Evolutionary conservation across 2,329 filamentous ascomycete genomes (phyloP), one percentile per base, ranked within the genome.

Genomic region (Pseudonectria buxi): DNA sequence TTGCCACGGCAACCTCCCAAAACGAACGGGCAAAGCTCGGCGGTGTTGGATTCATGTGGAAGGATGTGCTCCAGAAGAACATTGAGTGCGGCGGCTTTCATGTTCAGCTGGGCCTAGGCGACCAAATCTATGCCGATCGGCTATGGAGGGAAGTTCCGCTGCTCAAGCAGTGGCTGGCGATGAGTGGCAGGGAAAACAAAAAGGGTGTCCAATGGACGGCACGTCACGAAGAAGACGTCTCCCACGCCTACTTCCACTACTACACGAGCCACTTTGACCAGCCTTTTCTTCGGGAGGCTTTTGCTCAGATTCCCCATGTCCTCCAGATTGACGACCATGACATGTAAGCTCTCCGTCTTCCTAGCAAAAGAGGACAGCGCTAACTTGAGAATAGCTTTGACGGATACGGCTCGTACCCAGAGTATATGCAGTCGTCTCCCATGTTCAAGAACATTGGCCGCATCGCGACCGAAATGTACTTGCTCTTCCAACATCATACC

Each of bases 261-360:
- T 98, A 98, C 58, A 95, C 89, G 2, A 95, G 88, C 49, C 90
- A 96, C 60, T 96, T 98, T 57, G 92, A 98, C 56, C 92, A 98
- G 62, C 89, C 90, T 6, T 90, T 94, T 60, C 62, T 98, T 47
- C 73, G 92, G 41, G 92, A 98, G 62, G 89, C 90, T 0, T 98
- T 95, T 67, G 92, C 92, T 14, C 92, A 98, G 65, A 95, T 98
- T 43, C 92, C 92, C 27, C 89, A 95, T 55, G 70, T 98, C 35
- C 72, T 94, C 51, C 87, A 94, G 56, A 80, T 98, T 35, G 89
- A 98, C 55, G 92, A 96, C 54, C 92, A 96, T 60, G 92, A 98
- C 50, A 95, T 98, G 87, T 94, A 70, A 80, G 87, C 78, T 32
- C 22, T 28, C 3, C 28, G 14, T 29, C 4, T 4, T 12, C 6